Evolutionary conservation across 495 filamentous ascomycete species (phyloP), one percentile per base, ranked within the genome.

Genomic region (Massariosphaeria phaeospora): DNA sequence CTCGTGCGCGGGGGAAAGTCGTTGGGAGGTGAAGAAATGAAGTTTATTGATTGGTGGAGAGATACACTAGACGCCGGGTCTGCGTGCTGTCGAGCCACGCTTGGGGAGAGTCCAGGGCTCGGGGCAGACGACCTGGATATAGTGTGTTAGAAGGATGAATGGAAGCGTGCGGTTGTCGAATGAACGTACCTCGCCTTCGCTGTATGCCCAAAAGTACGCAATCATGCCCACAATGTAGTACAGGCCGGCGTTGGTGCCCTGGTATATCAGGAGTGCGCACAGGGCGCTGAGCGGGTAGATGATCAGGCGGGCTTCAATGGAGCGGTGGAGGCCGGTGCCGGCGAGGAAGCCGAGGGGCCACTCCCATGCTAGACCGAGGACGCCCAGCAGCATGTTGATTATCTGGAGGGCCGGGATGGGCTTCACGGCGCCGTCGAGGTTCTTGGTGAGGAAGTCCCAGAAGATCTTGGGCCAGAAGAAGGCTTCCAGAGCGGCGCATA

Each of bases 381-480:
- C 55, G 35, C 88, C 93, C 69, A 93, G 79, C 45, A 96, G n/a
- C n/a, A 99, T 75, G 66, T 99, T 99, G 71, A 97, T 76, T 65
- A 85, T 89, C 70, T 99, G 94, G 4, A 99, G 80, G 48, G 88
- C 73, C n/a, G 94, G 94, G 26, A 91, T 66, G 2, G 91, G 93
- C 53, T 83, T 86, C 47, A 97, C 89, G 47, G 85, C 85, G 38
- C 73, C 77, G 66, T 97, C 86, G 58, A 99, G 82, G 66, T 87
- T 90, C 62, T 91, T 90, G 52, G 94, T 95, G 61, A 88, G 73
- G 70, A 95, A 94, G 73, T 99, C 94, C 86, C 88, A 99, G 74
- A 99, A 94, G 60, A 97, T 82, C 74, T 99, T 99, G 48, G 94
- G 94, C 91, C 91, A 99, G 79, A 97, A 94, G 80, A 89, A 95